Evolutionary conservation across 2,329 filamentous ascomycete species (phyloP).

Genomic region (Sporothrix brasiliensis): DNA sequence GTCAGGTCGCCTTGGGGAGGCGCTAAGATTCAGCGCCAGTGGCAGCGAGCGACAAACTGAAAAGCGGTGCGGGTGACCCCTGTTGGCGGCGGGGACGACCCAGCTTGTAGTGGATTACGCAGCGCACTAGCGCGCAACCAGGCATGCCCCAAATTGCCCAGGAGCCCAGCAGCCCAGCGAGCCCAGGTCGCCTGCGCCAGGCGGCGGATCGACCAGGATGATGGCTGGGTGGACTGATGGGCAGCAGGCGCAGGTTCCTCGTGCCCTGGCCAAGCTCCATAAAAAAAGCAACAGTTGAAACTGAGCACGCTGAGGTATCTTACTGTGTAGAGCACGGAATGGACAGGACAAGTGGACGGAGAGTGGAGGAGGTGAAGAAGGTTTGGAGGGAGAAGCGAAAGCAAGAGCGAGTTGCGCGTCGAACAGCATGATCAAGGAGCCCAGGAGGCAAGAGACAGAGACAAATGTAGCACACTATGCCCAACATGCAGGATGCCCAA

Average conservation of each 20-base stretch:
- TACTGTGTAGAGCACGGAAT: no score
- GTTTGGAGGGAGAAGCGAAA: neutral
- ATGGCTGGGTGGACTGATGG: slow-evolving; percentile 18
- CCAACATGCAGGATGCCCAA: slow-evolving; percentile 19
- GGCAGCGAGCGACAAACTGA: neutral
- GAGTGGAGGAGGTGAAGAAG: neutral
- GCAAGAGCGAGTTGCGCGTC: neutral
- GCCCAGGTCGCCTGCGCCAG: slow-evolving; percentile 27
- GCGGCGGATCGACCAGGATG: slow-evolving; percentile 30
- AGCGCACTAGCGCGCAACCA: slow-evolving; percentile 33
- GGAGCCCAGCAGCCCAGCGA: no score
- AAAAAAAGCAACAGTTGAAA: slow-evolving; percentile 18
- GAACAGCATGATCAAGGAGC: neutral
- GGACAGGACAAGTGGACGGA: no score
- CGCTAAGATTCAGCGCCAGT: slow-evolving; percentile 15
- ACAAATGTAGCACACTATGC: neutral
- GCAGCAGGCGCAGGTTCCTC: slow-evolving; percentile 23
- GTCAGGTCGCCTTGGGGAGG: neutral
- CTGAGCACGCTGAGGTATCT: no score
- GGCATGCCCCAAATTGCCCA: slow-evolving; percentile 13
- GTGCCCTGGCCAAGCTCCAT: slow-evolving; percentile 28
- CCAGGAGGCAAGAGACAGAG: neutral
- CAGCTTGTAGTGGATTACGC: slow-evolving; percentile 35
- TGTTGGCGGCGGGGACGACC: slow-evolving; percentile 34
- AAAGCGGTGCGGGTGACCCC: slow-evolving; percentile 33